phyloP scores from a whole-genome alignment of 2,329 filamentous ascomycete genomes.

The Hypoxylon sp. region DNA sequence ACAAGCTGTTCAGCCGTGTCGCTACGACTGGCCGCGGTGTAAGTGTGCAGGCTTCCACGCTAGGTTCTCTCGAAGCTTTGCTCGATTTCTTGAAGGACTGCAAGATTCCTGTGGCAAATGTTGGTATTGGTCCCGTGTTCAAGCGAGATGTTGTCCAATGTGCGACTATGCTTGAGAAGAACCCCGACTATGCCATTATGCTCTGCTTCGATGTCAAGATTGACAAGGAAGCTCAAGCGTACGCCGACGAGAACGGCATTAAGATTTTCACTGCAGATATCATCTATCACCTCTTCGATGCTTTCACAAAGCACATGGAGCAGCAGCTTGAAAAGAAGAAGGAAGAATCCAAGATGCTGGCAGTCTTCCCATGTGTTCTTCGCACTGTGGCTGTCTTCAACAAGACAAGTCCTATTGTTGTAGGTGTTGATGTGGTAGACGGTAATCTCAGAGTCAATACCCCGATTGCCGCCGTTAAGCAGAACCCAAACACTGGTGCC shows the following conservation, averaged over 20 bases:
- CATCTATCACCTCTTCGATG: slow-evolving; percentile 98
- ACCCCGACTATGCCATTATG: slow-evolving; percentile 97
- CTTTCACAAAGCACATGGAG: slow-evolving; percentile 95
- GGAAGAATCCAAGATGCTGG: slow-evolving; percentile 94
- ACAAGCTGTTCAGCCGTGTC: slow-evolving; percentile 90
- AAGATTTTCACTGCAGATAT: slow-evolving; percentile 99
- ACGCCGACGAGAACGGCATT: slow-evolving; percentile 94
- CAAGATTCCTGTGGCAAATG: slow-evolving; percentile 98
- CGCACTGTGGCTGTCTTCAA: slow-evolving; percentile 95
- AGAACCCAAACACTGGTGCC: slow-evolving; percentile 80
- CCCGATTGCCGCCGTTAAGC: slow-evolving; percentile 88
- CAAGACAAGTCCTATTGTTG: slow-evolving; percentile 95
- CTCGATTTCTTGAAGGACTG: slow-evolving; percentile 95
- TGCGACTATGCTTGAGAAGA: slow-evolving; percentile 96
- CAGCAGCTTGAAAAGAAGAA: slow-evolving; percentile 90
- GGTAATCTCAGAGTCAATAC: slow-evolving; percentile 89
- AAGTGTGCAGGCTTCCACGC: slow-evolving; percentile 95
- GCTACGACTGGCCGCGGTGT: slow-evolving; percentile 95
- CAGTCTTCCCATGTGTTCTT: slow-evolving; percentile 96
- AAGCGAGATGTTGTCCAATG: slow-evolving; percentile 97
- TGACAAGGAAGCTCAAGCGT: slow-evolving; percentile 92
- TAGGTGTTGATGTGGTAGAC: slow-evolving; percentile 96
- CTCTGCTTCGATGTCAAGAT: slow-evolving; percentile 99
- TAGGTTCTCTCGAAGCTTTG: slow-evolving; percentile 95
- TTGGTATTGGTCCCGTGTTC: slow-evolving; percentile 96